Evolutionary conservation across 2,329 filamentous ascomycete species (phyloP), one percentile per base, ranked within the genome.

Genomic region (Proliferodiscus dingleyae): DNA sequence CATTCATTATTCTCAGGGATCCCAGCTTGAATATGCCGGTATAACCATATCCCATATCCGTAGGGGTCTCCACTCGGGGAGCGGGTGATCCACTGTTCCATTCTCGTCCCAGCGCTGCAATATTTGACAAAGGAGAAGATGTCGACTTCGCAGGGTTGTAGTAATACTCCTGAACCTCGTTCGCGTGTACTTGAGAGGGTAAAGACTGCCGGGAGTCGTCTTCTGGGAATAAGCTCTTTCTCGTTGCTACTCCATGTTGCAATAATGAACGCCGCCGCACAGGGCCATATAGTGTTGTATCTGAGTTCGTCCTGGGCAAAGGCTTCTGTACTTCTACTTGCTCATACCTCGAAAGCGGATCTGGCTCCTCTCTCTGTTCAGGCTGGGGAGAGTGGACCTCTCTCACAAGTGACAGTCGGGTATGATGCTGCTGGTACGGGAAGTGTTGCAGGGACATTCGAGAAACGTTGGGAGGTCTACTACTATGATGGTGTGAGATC

Each of bases 21-120:
- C 81, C 81, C 43, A 81, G 72, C 58, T 80, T 80, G 58, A 81
- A 83, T 9, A 71, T 76, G 3, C 80, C 80, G 24, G 79, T 72
- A 37, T 81, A 77, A 48, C 70, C 70, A 55, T 82, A 83, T n/a
- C 77, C 72, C 22, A 68, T 61, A 19, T 81, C 78, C 32, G 66
- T 73, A 0, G 80, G 74, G 1, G 75, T 78, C 45, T 56, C 52
- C 13, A 57, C 54, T 43, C 61, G 53, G n/a, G 56, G 56, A 7
- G 46, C 47, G 23, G 49, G 43, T 16, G 33, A 23, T 18, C 32
- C 26, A 38, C 45, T 41, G 8, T 42, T 43, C 15, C 45, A 43
- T 32, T 45, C 37, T 23, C 45, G 45, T 16, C 28, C 36, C 11
- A 56, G 33, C 5, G 38, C 30, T 16, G 47, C 43, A 8, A 56